Evolutionary conservation across 1,139 yeast genomes (phyloP).

Genomic region (Suhomyces atakaporum): DNA sequence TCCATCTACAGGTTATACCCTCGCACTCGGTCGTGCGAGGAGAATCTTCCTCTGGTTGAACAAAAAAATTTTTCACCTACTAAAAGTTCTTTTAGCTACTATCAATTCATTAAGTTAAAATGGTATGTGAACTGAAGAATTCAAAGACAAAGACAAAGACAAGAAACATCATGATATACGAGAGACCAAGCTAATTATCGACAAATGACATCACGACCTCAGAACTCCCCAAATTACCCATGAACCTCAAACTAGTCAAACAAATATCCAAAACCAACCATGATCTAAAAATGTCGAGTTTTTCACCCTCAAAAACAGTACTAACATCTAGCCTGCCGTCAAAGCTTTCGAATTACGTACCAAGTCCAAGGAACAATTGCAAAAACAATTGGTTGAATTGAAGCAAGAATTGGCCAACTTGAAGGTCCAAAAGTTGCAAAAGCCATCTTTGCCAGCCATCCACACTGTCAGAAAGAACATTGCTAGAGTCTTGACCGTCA

Average conservation of each 20-base stretch:
- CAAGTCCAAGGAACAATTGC: slow-evolving; percentile 96
- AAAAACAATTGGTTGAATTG: slow-evolving; percentile 90
- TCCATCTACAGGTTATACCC: slow-evolving; percentile 6
- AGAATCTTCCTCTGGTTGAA: slow-evolving; percentile 9
- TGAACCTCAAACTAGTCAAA: too few relatives aligned
- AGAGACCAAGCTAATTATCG: too few relatives aligned
- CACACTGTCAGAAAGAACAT: slow-evolving; percentile 96
- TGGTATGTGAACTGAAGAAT: slow-evolving; percentile 23
- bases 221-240: too few relatives aligned
- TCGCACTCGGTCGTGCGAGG: slow-evolving; percentile 11
- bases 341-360: slow-evolving; percentile 97
- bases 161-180: not conserved
- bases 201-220: not conserved
- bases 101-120: slow-evolving; percentile 23
- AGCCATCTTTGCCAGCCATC: slow-evolving; percentile 92
- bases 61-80: slow-evolving; percentile 19
- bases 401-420: slow-evolving; percentile 96
- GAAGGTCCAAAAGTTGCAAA: slow-evolving; percentile 93
- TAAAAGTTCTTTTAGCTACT: slow-evolving; percentile 15
- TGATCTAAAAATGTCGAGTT: too few relatives aligned
- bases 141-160: not conserved
- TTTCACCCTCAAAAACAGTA: too few relatives aligned
- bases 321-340: slow-evolving; percentile 71
- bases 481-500: slow-evolving; percentile 96
- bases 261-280: too few relatives aligned